Conservation (phyloP, 371 early-diverging fungal genomes). For the Apophysomyces variabilis region DNA sequence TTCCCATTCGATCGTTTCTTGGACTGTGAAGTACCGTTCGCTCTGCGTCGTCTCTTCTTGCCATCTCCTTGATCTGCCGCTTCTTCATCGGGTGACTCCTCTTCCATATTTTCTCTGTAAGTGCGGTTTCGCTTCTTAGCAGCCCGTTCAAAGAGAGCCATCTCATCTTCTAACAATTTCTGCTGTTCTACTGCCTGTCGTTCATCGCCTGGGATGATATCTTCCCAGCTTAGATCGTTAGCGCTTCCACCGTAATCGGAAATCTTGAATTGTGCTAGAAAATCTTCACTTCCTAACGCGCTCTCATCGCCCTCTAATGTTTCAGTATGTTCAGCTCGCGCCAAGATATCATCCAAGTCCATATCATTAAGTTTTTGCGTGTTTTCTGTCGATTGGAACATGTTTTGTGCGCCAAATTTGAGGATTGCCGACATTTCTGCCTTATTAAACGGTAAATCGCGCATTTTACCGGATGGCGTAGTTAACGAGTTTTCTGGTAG, state of each 20-base stretch:
- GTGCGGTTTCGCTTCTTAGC: constrained; percentile 49
- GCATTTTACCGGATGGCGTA: constrained; percentile 48
- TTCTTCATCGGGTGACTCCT: constrained; percentile 28
- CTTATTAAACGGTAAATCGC: constrained; percentile 59
- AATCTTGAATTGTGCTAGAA: constrained; percentile 92
- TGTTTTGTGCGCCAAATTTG: constrained; percentile 96
- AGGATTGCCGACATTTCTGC: constrained; percentile 94
- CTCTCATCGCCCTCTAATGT: constrained; percentile 71
- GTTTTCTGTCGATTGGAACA: constrained; percentile 85
- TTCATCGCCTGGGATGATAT: constrained; percentile 92
- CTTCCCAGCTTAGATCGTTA: constrained; percentile 89
- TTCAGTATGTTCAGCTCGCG: constrained; percentile 92
- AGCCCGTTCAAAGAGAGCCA: constrained; percentile 56
- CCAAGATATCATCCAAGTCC: constrained; percentile 95
- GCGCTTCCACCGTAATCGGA: constrained; percentile 87
- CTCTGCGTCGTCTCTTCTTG: constrained; percentile 15
- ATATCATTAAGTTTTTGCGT: constrained; percentile 86
- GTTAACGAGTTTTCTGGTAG: constrained; percentile 60
- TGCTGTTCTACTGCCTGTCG: constrained; percentile 72
- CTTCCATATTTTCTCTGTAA: constrained; percentile 42
- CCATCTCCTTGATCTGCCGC: constrained; percentile 15
- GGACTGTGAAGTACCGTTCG: not conserved
- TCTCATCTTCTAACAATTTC: constrained; percentile 50
- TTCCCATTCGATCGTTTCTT: constrained; percentile 27
- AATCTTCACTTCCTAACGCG: constrained; percentile 83